Evolutionary conservation across 2,329 filamentous ascomycete species (phyloP), one percentile per base, ranked within the genome.

Genomic region (Penicillium sclerotigenum): DNA sequence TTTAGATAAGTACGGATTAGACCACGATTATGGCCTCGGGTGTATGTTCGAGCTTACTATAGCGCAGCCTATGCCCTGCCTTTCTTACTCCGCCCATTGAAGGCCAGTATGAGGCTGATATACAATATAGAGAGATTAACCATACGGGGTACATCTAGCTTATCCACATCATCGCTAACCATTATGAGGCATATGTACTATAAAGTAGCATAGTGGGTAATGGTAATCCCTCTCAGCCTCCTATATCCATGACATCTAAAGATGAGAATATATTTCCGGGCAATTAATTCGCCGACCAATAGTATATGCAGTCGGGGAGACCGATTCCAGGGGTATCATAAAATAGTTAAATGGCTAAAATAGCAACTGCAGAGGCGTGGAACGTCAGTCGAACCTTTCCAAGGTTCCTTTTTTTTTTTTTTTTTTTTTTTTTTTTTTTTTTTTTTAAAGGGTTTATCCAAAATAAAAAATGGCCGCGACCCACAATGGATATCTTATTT

Each of bases 321-420:
- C 24, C 40, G 41, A 46, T n/a, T 22, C 29, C 28, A 45, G 38
- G 38, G 48, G 38, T 24, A 37, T 26, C 13, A n/a, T 16, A 37
- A 45, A 52, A 42, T 42, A 14, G 24, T n/a, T 22, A 38, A 46
- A 43, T 43, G 5, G 26, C 6, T 22, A 31, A n/a, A 29, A 45
- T 45, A 40, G 34, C 6, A 33, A 47, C 45, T 42, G 52, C 45
- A 54, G 28, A 48, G 47, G 46, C 46, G 46, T 54, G 52, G 52
- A 54, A 54, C 52, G 29, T 28, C 46, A 36, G 16, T 36, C 51
- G 51, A 54, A 48, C 36, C 43, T 48, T 54, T 54, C 43, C 51
- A 40, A 38, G 20, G 51, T 48, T 48, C 20, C 36, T n/a, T n/a
- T n/a, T n/a, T n/a, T n/a, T n/a, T n/a, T n/a, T n/a, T n/a, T n/a